Evolutionary conservation across 2,329 filamentous ascomycete genomes (phyloP).

Genomic region (Fusarium odoratissimum): DNA sequence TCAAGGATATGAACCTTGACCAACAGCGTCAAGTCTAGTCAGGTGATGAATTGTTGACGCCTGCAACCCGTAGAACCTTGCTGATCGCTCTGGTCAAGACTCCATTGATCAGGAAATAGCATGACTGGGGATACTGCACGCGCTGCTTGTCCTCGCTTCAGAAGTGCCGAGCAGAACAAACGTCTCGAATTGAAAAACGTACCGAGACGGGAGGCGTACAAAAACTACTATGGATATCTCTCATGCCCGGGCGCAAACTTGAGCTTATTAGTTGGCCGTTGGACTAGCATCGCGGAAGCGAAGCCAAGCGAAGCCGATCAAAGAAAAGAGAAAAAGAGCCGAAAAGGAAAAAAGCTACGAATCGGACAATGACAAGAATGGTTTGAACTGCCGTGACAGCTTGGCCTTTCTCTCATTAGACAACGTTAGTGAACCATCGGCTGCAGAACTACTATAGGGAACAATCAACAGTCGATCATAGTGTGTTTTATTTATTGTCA

Average conservation of each 20-base stretch:
- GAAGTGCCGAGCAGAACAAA: slow-evolving; percentile 28
- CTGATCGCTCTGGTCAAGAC: not conserved
- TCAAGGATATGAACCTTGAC: slow-evolving; percentile 1
- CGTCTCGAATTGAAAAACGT: slow-evolving; percentile 13
- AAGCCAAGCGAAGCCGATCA: slow-evolving; percentile 16
- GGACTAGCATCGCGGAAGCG: slow-evolving; percentile 13
- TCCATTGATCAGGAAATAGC: not conserved
- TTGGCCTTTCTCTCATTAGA: not conserved
- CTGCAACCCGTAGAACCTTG: slow-evolving; percentile 37
- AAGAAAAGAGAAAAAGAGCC: slow-evolving; percentile 1
- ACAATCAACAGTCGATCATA: slow-evolving; percentile 27
- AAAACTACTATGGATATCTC: slow-evolving; percentile 7
- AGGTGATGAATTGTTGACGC: slow-evolving; percentile 44
- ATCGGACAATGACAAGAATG: slow-evolving; percentile 11
- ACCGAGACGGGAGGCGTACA: slow-evolving; percentile 27
- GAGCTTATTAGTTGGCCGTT: slow-evolving; percentile 30
- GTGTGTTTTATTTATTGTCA: slow-evolving; percentile 10
- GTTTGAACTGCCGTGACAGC: slow-evolving; percentile 14
- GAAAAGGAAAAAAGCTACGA: slow-evolving; percentile 2
- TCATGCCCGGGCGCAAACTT: slow-evolving; percentile 30
- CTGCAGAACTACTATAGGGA: slow-evolving; percentile 14
- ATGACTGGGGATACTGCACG: not conserved
- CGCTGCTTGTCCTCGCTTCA: slow-evolving; percentile 13
- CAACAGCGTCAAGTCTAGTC: slow-evolving; percentile 40
- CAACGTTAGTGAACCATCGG: slow-evolving; percentile 1